A percentile compares a stretch with the other conserved stretches of the same genome.
phyloP scores from a whole-genome alignment of 2,329 filamentous ascomycete genomes.

The Aspergillus amoenus region DNA sequence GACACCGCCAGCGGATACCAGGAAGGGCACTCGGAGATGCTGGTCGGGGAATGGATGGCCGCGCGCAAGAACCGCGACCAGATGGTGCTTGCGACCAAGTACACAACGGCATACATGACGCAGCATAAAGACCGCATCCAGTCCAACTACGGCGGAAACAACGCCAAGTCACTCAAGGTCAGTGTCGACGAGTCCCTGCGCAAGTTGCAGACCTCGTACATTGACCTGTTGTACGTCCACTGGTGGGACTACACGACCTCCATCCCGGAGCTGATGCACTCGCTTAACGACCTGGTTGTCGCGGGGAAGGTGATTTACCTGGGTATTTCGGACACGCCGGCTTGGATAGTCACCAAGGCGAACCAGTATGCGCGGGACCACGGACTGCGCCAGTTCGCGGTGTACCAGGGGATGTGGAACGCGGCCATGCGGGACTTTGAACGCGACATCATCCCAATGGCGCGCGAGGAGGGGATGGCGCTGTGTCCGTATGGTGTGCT shows the following conservation, averaged over 20 bases:
- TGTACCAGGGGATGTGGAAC: slow-evolving; percentile 68
- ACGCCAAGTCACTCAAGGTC: slow-evolving; percentile 29
- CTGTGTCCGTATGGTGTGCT: slow-evolving; percentile 52
- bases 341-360: slow-evolving; percentile 57
- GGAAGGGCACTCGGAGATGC: slow-evolving; percentile 46
- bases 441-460: slow-evolving; percentile 69
- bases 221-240: slow-evolving; percentile 28
- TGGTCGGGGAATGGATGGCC: slow-evolving; percentile 54
- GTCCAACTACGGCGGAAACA: slow-evolving; percentile 37
- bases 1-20: slow-evolving; percentile 54
- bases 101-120: slow-evolving; percentile 39
- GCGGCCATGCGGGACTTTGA: slow-evolving; percentile 64
- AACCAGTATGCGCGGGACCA: slow-evolving; percentile 64
- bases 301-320: slow-evolving; percentile 67
- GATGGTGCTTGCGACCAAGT: slow-evolving; percentile 58
- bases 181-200: slow-evolving; percentile 28
- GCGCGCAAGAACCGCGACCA: slow-evolving; percentile 46
- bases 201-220: slow-evolving; percentile 36
- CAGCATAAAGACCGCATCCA: slow-evolving; percentile 18
- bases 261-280: slow-evolving; percentile 68
- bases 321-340: slow-evolving; percentile 67
- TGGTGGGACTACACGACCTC: slow-evolving; percentile 64
- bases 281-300: slow-evolving; percentile 60
- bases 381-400: slow-evolving; percentile 66
- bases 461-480: slow-evolving; percentile 60